Evolutionary conservation across 371 early-diverging fungal species (phyloP), one percentile per base, ranked within the genome.

Genomic region (Mucor lusitanicus): DNA sequence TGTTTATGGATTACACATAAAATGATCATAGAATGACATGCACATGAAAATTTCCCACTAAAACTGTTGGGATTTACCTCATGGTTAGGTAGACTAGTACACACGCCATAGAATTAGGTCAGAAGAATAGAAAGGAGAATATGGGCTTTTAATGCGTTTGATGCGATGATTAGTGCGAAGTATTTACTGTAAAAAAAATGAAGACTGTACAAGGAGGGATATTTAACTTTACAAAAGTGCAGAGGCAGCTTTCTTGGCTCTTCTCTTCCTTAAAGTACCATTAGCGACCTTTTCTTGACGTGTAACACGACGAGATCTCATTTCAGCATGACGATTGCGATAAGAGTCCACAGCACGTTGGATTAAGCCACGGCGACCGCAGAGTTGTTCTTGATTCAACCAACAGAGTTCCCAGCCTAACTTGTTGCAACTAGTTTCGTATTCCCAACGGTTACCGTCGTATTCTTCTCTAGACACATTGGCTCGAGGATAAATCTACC

Each of bases 331-430:
- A 21, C 92, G 85, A 63, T 94, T 91, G 40, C 96, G 84, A 70
- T 91, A 96, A 48, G 90, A 90, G 72, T 97, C 97, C 0, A 97
- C 97, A 0, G 96, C 95, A 0, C 97, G 81, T 72, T 97, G 97
- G 39, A 97, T 84, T 35, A 96, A 79, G n/a, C 97, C 97, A 46
- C 95, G 87, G 42, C 91, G 87, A 4, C 90, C 94, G 58, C 86
- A 82, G 15, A 95, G 83, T 55, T 91, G 76, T n/a, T 85, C 84
- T 48, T 84, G 86, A 75, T 96, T 97, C 9, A 94, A 74, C 64
- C 86, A 92, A 15, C 90, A 85, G 62, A 97, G 85, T 65, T 90
- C 82, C 95, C 96, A 97, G 2, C 95, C 97, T 17, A 95, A 76
- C n/a, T 70, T 76, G 65, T 97, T 97, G 70, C 93, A 94, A 46